Conservation (phyloP, 1,139 yeast species). For the Kurtzmaniella quercitrusa region DNA sequence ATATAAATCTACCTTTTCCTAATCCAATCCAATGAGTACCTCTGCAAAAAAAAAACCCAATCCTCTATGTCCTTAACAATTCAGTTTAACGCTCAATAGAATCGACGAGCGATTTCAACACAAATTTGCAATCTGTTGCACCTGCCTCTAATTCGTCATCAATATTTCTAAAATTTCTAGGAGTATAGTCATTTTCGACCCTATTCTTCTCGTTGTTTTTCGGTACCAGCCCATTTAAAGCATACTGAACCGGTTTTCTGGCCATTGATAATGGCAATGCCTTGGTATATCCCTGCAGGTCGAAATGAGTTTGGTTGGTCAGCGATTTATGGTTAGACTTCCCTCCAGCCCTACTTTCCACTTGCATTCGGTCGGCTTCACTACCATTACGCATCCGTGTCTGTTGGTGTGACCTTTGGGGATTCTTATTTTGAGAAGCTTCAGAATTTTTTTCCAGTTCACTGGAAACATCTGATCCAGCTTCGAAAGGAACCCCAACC, state of each 20-base stretch:
- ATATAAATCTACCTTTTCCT: background rate
- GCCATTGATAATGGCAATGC: background rate
- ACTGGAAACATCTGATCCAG: conserved; percentile 5
- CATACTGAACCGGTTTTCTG: background rate
- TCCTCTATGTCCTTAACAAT: background rate
- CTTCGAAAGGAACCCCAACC: conserved; percentile 26
- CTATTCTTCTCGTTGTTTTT: background rate
- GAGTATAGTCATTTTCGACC: conserved; percentile 1
- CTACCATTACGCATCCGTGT: background rate
- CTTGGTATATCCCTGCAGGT: background rate
- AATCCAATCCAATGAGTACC: background rate
- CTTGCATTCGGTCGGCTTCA: background rate
- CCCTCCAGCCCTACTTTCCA: background rate
- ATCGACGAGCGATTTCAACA: conserved; percentile 42
- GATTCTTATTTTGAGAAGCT: background rate
- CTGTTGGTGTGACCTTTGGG: background rate
- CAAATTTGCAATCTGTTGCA: conserved; percentile 18
- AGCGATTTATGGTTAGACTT: background rate
- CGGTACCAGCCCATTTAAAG: background rate
- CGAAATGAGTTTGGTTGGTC: background rate
- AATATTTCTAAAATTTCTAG: conserved; percentile 5
- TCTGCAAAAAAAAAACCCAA: background rate
- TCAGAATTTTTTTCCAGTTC: background rate
- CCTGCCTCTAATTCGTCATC: conserved; percentile 1
- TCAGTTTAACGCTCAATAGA: conserved; percentile 30